A percentile compares a stretch with the other conserved stretches of the same genome.
Evolutionary conservation across 225 moss, liverwort and hornwort genomes (phyloP).

Genomic region (Polytrichum commune): DNA sequence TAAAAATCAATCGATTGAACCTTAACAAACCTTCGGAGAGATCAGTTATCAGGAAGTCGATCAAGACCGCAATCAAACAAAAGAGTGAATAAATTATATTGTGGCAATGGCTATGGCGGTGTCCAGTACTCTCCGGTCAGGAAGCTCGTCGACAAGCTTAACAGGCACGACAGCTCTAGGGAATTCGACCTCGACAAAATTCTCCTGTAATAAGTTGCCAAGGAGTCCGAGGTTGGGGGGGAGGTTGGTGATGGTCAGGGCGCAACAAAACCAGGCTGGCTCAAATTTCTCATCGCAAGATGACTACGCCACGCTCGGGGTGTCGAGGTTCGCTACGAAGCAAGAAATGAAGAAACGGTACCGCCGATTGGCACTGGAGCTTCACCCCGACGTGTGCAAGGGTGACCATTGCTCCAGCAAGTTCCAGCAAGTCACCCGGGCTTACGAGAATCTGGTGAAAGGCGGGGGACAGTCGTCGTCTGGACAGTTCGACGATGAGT

Average conservation of each 20-base stretch:
- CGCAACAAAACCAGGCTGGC: background rate
- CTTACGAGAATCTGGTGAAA: constrained; percentile 45
- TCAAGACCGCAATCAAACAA: too few relatives aligned
- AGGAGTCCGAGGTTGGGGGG: background rate
- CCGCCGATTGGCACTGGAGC: constrained; percentile 41
- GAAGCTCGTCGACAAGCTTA: too few relatives aligned
- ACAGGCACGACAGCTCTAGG: too few relatives aligned
- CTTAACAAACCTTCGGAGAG: too few relatives aligned
- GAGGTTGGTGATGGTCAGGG: background rate
- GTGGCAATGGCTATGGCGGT: too few relatives aligned
- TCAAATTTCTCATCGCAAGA: constrained; percentile 13
- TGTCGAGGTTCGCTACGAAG: constrained; percentile 35
- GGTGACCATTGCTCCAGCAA: constrained; percentile 38
- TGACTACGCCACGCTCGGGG: constrained; percentile 24
- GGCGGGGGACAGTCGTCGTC: constrained; percentile 23
- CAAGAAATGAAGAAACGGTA: constrained; percentile 48
- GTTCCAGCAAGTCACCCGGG: constrained; percentile 41
- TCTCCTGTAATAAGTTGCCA: too few relatives aligned
- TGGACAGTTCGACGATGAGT: constrained; percentile 41
- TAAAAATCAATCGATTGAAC: too few relatives aligned
- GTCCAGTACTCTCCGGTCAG: too few relatives aligned
- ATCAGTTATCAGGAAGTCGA: too few relatives aligned
- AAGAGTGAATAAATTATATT: too few relatives aligned
- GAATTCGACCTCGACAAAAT: too few relatives aligned
- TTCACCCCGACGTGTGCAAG: constrained; percentile 46